Percentiles rank a stretch among this genome's conserved stretches.
Conservation (phyloP, 2,329 filamentous ascomycete genomes). For the Alternaria dauci region DNA sequence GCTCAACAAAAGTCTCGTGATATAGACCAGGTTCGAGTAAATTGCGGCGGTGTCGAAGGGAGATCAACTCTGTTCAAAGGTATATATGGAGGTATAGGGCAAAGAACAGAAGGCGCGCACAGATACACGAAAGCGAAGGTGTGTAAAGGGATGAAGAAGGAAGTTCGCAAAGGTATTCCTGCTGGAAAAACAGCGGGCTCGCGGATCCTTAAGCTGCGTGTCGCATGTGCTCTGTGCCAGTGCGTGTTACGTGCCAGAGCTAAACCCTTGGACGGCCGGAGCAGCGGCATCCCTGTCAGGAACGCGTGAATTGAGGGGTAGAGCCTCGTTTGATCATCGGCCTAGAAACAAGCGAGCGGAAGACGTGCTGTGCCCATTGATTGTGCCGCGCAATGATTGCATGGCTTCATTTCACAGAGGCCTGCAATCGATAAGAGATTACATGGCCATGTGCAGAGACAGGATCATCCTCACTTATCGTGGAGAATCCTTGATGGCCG, state of each 20-base stretch:
- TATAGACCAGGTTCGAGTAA: conserved; percentile 22
- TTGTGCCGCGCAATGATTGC: conserved; percentile 28
- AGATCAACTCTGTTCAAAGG: conserved; percentile 19
- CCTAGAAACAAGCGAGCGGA: conserved; percentile 35
- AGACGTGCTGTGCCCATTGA: conserved; percentile 1
- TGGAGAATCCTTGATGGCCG: neutral
- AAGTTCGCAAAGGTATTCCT: conserved; percentile 7
- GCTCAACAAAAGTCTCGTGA: conserved; percentile 10
- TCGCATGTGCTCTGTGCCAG: conserved; percentile 25
- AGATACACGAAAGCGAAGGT: conserved; percentile 19
- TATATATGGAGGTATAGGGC: neutral
- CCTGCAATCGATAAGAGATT: conserved; percentile 23
- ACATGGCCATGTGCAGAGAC: neutral
- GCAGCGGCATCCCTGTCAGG: conserved; percentile 16
- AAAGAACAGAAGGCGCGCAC: conserved; percentile 3
- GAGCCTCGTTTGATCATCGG: conserved; percentile 40
- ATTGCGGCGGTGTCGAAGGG: conserved; percentile 26
- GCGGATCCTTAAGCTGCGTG: conserved; percentile 19
- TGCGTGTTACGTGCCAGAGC: conserved; percentile 27
- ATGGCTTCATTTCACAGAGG: conserved; percentile 9
- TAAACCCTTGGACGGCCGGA: conserved; percentile 10
- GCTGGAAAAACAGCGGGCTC: neutral
- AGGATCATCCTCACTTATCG: conserved; percentile 6
- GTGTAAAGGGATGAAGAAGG: conserved; percentile 14
- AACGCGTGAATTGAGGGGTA: conserved; percentile 16